Evolutionary conservation across 257 asterid species (phyloP), one percentile per base, ranked within the genome.

Genomic region (Datura wrightii): DNA sequence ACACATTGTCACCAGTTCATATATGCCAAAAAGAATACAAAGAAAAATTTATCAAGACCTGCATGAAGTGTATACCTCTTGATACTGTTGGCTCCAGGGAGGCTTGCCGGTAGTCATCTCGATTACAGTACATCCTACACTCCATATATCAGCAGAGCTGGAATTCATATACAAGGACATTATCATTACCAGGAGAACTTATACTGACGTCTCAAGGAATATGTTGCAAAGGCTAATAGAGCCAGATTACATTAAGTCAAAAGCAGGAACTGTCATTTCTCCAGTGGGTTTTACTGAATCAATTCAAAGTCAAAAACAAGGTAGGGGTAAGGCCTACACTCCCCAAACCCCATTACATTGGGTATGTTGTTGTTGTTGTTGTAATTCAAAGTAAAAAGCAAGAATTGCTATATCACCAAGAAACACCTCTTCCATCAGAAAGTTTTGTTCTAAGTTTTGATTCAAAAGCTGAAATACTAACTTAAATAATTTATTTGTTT

Each of bases 91-190:
- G 88, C 99, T 97, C 99, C 99, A 97, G 56, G 99, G 99, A 88
- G 99, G 98, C 92, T 95, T 97, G 71, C 99, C 99, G 36, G 99
- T 97, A 42, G 99, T 98, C 99, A 97, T 97, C 94, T 97, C 99
- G 82, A 97, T 95, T 56, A 97, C 94, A 37, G 99, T 97, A 89
- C 99, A 97, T 79, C 99, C 99, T 85, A 97, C 99, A 83, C 99
- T 97, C 99, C 99, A 97, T 89, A 97, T 93, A 91, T 97, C 99
- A 58, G 99, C 99, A 63, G 99, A 94, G 90, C 99, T 97, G 80
- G 31, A 78, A 52, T 34, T 72, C 84, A 79, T 66, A 52, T n/a
- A 34, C 82, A 52, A 48, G 37, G 62, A 31, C 60, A 76, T 24
- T 24, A 76, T 24, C 39, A 78, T 78, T 78, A 78, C 48, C 48